Evolutionary conservation across 2,329 filamentous ascomycete species (phyloP), one percentile per base, ranked within the genome.

Genomic region (Fusarium sp.): DNA sequence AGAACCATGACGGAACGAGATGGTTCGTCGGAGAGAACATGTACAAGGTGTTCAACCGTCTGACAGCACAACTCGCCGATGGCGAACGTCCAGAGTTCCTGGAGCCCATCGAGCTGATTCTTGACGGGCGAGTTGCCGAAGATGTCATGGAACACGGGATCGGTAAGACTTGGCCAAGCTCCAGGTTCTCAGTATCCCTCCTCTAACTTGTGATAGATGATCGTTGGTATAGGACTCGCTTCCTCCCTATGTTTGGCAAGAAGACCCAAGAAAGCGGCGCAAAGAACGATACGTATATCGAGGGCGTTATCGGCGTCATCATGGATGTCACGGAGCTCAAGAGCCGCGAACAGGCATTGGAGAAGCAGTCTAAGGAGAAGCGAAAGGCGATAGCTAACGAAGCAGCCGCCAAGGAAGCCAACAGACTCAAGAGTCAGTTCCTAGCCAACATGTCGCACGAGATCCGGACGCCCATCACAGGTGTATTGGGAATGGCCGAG

Each of bases 361-460:
- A 89, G 68, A 86, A 88, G 68, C 90, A 93, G 76, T 90, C 91
- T 50, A 89, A 88, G 74, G 92, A 94, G 76, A 95, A 95, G 77
- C 86, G 89, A 16, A 89, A 90, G 68, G 86, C 95, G 1, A 84
- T 94, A 69, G 93, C 93, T 6, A 94, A 95, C 72, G 93, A 94
- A 78, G 90, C 91, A 9, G 93, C 94, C 18, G 94, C 94, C 1
- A 95, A 94, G 79, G 94, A 95, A 81, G 93, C 94, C 3, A 95
- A 92, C 77, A 88, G 93, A 65, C 88, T 96, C 79, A 97, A 96
- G 84, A 93, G 91, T 75, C 93, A 94, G 74, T 95, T 95, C 76
- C 84, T 95, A 7, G 93, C 93, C 16, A 94, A 94, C 82, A 94
- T 94, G 92, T 93, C 91, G n/a, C 93, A 94, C 79, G 93, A 95